Evolutionary conservation across 306 rosid genomes (phyloP).

Genomic region (Alnus rubra): DNA sequence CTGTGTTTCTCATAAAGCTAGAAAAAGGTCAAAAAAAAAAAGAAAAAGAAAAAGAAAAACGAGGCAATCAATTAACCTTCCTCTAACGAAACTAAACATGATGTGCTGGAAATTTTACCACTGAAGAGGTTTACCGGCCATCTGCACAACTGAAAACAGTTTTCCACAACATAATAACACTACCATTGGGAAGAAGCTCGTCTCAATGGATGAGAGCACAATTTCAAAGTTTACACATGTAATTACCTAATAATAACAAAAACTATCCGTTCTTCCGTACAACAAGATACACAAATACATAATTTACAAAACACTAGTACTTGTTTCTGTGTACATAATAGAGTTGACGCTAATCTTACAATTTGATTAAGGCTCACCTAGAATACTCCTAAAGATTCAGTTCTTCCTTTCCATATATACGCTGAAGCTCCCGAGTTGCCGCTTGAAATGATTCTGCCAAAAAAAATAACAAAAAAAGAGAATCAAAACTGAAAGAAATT

Average conservation of each 20-base stretch:
- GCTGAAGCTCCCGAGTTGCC: slow-evolving; percentile 88
- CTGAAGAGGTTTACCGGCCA: not conserved
- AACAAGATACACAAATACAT: slow-evolving; percentile 3
- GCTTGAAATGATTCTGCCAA: slow-evolving; percentile 84
- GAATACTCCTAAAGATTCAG: slow-evolving; percentile 41
- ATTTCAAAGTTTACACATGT: not conserved
- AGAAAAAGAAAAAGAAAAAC: too few species aligned
- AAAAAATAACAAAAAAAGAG: slow-evolving; percentile 7
- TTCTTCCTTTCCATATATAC: slow-evolving; percentile 83
- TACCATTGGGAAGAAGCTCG: too few species aligned
- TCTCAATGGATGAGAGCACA: not conserved
- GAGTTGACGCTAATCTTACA: slow-evolving; percentile 26
- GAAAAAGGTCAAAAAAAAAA: too few species aligned
- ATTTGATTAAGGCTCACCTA: slow-evolving; percentile 27
- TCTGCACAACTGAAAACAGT: not conserved
- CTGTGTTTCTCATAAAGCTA: too few species aligned
- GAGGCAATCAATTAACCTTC: too few species aligned
- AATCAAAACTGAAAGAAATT: not conserved
- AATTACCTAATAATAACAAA: not conserved
- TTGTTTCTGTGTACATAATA: slow-evolving; percentile 30
- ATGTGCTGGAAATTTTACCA: too few species aligned
- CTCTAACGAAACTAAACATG: too few species aligned
- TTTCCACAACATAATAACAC: too few species aligned
- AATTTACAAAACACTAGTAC: slow-evolving; percentile 13
- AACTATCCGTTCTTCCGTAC: slow-evolving; percentile 20